phyloP scores from a whole-genome alignment of 2,329 filamentous ascomycete genomes.

The Ascochyta pisi region DNA sequence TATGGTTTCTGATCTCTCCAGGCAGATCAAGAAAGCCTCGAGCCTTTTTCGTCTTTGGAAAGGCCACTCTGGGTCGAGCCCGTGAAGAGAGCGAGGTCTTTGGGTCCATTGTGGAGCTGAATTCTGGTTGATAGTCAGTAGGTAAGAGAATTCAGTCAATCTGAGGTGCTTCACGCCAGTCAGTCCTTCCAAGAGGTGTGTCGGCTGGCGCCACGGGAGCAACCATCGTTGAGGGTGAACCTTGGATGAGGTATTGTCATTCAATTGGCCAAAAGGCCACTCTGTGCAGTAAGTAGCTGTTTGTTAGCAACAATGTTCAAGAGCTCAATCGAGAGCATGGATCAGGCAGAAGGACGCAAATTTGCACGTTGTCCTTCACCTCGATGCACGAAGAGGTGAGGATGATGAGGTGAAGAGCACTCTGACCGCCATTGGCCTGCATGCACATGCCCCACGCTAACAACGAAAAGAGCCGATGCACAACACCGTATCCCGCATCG shows the following conservation, averaged over 20 bases:
- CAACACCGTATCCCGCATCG: slow-evolving; percentile 30
- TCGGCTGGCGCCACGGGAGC: not conserved
- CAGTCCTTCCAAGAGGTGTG: not conserved
- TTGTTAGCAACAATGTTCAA: slow-evolving; percentile 2
- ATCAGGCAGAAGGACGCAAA: slow-evolving; percentile 6
- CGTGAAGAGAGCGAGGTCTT: slow-evolving; percentile 23
- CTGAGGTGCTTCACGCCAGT: slow-evolving; percentile 3
- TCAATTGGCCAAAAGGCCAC: not conserved
- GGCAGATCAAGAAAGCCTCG: slow-evolving; percentile 52
- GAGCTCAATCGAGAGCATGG: not conserved
- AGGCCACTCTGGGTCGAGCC: slow-evolving; percentile 8
- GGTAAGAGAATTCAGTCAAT: not conserved
- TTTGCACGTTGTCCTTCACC: slow-evolving; percentile 3
- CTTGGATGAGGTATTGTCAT: not conserved
- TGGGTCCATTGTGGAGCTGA: slow-evolving; percentile 20
- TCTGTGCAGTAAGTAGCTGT: not conserved
- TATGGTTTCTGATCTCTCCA: slow-evolving; percentile 57
- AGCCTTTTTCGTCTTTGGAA: slow-evolving; percentile 19
- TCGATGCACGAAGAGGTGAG: slow-evolving; percentile 3
- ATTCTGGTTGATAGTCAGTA: slow-evolving; percentile 3
- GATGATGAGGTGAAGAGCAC: not conserved
- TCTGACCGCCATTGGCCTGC: slow-evolving; percentile 10
- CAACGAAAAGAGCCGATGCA: slow-evolving; percentile 32
- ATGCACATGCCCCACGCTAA: slow-evolving; percentile 26
- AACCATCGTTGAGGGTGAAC: not conserved